Percentiles rank a stretch among this genome's conserved stretches.
These are phyloP conservation scores for Sporisorium graminicola DNA, from an alignment of 1,284 basidiomycete genomes.

Conservation along the genomic window DNA sequence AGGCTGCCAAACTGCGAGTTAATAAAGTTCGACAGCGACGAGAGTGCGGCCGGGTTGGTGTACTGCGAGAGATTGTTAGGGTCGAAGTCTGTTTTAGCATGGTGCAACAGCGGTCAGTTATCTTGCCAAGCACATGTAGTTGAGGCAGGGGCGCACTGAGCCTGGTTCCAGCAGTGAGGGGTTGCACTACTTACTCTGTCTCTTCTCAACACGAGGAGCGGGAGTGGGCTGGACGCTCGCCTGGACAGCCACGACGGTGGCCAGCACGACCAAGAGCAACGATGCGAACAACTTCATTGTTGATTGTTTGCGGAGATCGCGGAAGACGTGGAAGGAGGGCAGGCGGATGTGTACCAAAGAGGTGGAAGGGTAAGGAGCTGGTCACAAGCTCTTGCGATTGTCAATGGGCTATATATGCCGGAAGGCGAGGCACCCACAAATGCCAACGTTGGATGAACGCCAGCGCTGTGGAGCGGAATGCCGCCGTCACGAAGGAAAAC, in stretches of 20 bases:
- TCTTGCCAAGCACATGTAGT: too few relatives aligned
- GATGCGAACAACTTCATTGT: constrained; percentile 39
- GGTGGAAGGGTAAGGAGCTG: neutral
- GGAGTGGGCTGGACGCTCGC: constrained; percentile 36
- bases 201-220: constrained; percentile 38
- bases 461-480: neutral
- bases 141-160: too few relatives aligned
- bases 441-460: neutral
- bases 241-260: constrained; percentile 26
- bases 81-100: constrained; percentile 25
- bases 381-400: neutral
- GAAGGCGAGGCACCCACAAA: neutral
- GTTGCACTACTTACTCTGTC: constrained; percentile 24
- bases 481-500: neutral
- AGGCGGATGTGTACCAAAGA: neutral
- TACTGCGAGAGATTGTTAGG: constrained; percentile 41
- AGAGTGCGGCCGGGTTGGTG: constrained; percentile 28
- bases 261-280: constrained; percentile 27
- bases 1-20: constrained; percentile 21
- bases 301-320: neutral
- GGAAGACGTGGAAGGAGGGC: too few relatives aligned
- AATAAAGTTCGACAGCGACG: constrained; percentile 33
- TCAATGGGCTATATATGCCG: constrained; percentile 1
- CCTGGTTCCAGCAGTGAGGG: neutral
- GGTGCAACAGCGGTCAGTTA: neutral